Conservation (phyloP, 495 filamentous ascomycete genomes). For the Symbiotaphrina buchneri region DNA sequence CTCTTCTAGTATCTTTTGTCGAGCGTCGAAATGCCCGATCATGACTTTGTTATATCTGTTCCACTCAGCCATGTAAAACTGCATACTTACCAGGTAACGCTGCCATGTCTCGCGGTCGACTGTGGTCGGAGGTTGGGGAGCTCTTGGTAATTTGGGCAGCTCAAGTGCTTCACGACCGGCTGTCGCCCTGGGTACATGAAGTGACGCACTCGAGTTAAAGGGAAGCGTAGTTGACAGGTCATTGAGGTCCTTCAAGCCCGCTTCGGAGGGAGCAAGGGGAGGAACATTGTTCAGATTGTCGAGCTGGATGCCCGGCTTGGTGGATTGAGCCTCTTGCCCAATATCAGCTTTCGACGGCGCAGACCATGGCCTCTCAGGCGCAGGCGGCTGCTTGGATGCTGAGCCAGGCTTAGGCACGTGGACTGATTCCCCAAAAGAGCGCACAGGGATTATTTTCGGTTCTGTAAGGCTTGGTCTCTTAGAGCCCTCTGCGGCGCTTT, state of each 20-base stretch:
- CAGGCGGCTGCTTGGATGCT: not conserved
- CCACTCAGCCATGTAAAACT: slow-evolving; percentile 47
- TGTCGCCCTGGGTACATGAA: slow-evolving; percentile 16
- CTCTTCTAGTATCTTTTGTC: slow-evolving; percentile 29
- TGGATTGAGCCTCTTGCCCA: slow-evolving; percentile 10
- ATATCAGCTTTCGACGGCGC: no score
- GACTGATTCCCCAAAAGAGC: no score
- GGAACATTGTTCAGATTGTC: slow-evolving; percentile 40
- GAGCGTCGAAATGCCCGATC: slow-evolving; percentile 38
- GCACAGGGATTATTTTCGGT: no score
- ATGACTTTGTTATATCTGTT: slow-evolving; percentile 39
- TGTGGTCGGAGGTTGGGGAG: slow-evolving; percentile 14
- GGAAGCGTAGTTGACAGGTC: slow-evolving; percentile 48
- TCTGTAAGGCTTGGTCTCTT: no score
- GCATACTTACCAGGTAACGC: slow-evolving; percentile 37
- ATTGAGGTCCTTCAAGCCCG: slow-evolving; percentile 36
- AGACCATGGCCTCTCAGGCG: no score
- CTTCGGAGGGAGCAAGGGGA: slow-evolving; percentile 32
- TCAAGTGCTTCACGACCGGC: slow-evolving; percentile 17
- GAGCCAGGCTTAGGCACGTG: no score
- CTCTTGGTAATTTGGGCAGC: slow-evolving; percentile 40
- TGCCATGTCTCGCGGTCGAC: slow-evolving; percentile 23
- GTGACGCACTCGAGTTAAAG: slow-evolving; percentile 41
- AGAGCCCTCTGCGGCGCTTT: no score
- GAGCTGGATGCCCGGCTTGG: slow-evolving; percentile 30